Evolutionary conservation across 2,329 filamentous ascomycete genomes (phyloP).

Genomic region (Thielaviopsis musarum): DNA sequence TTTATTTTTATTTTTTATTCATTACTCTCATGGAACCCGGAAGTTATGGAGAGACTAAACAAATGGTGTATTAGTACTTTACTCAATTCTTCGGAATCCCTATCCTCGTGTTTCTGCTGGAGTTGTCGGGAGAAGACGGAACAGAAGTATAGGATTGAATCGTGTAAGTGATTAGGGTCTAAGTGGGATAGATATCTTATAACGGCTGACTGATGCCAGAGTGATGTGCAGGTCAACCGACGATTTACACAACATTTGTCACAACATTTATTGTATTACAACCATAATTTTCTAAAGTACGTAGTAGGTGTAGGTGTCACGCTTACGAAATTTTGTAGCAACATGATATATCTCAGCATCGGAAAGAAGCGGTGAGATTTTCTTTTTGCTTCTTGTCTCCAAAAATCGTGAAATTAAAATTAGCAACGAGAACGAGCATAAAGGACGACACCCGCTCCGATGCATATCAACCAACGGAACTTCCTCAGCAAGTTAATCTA

Average conservation of each 20-base stretch:
- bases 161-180: not conserved
- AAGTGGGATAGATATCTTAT: not conserved
- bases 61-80: too few relatives aligned
- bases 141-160: not conserved
- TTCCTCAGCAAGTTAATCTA: too few relatives aligned
- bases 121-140: not conserved
- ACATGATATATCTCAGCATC: not conserved
- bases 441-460: not conserved
- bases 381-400: not conserved
- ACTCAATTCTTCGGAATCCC: too few relatives aligned
- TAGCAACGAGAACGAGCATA: not conserved
- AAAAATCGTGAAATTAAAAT: not conserved
- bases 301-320: too few relatives aligned
- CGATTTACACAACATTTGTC: not conserved
- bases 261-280: too few relatives aligned
- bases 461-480: not conserved
- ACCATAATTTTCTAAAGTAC: too few relatives aligned
- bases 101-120: not conserved
- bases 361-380: not conserved
- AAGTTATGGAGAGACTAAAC: too few relatives aligned
- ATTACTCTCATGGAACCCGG: too few relatives aligned
- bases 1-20: too few relatives aligned
- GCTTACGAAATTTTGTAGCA: too few relatives aligned
- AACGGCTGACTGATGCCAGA: not conserved
- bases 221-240: not conserved